These are phyloP conservation scores for Fonsecaea pugnacius DNA, from an alignment of 2,329 filamentous ascomycete species.

Conservation along the genomic window DNA sequence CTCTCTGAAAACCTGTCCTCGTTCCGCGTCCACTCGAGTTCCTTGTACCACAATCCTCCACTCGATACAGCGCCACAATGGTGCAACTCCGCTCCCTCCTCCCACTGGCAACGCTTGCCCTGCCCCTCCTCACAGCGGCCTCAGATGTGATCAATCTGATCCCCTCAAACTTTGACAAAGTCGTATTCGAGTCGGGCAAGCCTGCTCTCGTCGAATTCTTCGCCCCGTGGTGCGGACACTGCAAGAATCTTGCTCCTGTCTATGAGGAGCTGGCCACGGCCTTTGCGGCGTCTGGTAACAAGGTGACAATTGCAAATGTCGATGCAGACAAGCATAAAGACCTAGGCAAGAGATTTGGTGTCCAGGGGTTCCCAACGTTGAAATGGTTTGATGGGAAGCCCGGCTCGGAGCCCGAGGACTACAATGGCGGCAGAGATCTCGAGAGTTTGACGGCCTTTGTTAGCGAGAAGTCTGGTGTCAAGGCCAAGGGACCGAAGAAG, in stretches of 20 bases:
- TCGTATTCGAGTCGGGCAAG: conserved; percentile 89
- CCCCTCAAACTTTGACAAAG: conserved; percentile 86
- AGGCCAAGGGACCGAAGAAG: conserved; percentile 73
- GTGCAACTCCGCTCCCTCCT: conserved; percentile 30
- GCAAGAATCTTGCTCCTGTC: conserved; percentile 93
- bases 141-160: conserved; percentile 89
- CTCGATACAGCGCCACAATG: conserved; percentile 19
- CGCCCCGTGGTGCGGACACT: conserved; percentile 98
- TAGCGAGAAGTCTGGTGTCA: conserved; percentile 81
- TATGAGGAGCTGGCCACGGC: conserved; percentile 85
- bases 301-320: conserved; percentile 90
- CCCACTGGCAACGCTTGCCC: conserved; percentile 44
- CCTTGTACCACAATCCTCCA: not conserved
- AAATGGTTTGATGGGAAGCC: conserved; percentile 95
- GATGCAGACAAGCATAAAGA: conserved; percentile 88
- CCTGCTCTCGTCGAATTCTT: conserved; percentile 98
- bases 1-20: not conserved
- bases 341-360: conserved; percentile 81
- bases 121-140: conserved; percentile 64
- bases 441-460: conserved; percentile 83
- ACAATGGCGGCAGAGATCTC: conserved; percentile 82
- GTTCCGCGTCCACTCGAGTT: not conserved
- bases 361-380: conserved; percentile 94
- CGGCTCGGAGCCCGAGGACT: conserved; percentile 81
- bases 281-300: conserved; percentile 74